phyloP scores from a whole-genome alignment of 2,329 filamentous ascomycete genomes.

The Aspergillus clavatus region DNA sequence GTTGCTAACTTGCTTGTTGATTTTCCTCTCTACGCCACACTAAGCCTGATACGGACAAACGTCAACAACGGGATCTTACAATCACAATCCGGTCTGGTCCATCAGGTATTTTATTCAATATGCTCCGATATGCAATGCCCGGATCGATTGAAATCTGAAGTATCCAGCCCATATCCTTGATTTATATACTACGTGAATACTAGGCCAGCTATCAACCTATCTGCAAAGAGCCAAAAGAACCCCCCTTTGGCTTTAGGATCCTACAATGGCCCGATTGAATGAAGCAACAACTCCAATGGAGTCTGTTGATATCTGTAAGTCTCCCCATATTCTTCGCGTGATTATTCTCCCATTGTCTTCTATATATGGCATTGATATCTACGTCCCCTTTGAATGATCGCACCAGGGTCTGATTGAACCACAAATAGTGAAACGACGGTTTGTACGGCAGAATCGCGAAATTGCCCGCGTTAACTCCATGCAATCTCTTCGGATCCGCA shows the following conservation, averaged over 20 bases:
- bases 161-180: too few species aligned
- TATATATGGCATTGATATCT: neutral
- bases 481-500: slow-evolving; percentile 60
- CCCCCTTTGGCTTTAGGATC: slow-evolving; percentile 3
- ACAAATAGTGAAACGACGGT: slow-evolving; percentile 56
- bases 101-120: too few species aligned
- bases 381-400: neutral
- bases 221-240: neutral
- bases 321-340: neutral
- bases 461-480: slow-evolving; percentile 60
- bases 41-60: slow-evolving; percentile 33
- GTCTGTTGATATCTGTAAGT: slow-evolving; percentile 47
- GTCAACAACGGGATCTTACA: slow-evolving; percentile 32
- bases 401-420: neutral
- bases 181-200: too few species aligned
- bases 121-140: too few species aligned
- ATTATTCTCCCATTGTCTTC: neutral
- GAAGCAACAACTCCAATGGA: slow-evolving; percentile 42
- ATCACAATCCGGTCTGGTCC: neutral
- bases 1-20: neutral
- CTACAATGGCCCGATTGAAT: slow-evolving; percentile 47
- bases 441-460: slow-evolving; percentile 62
- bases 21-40: slow-evolving; percentile 12
- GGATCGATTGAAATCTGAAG: too few species aligned
- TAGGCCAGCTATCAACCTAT: too few species aligned